A percentile compares a stretch with the other conserved stretches of the same genome.
These are phyloP conservation scores for Viola odorata DNA, from an alignment of 345 rosid genomes.

Conservation along the genomic window DNA sequence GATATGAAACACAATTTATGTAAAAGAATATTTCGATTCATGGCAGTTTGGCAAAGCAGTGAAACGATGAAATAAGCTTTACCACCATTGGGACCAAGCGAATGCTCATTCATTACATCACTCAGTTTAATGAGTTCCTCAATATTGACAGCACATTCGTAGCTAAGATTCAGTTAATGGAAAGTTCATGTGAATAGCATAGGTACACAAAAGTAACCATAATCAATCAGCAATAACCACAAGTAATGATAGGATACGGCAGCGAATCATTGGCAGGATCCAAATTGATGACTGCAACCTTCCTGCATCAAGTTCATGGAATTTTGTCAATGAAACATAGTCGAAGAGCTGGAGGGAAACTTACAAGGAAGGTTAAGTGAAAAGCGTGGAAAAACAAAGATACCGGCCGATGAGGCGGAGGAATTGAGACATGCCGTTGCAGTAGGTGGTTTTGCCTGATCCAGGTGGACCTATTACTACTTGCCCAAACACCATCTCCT, in stretches of 20 bases:
- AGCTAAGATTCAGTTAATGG: conserved; percentile 54
- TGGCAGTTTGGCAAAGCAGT: neutral
- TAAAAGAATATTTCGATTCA: neutral
- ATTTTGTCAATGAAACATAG: neutral
- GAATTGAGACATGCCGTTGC: conserved; percentile 98
- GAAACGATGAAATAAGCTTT: neutral
- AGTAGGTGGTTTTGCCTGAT: conserved; percentile 94
- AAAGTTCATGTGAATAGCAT: neutral
- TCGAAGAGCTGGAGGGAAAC: no score
- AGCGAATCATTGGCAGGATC: conserved; percentile 88
- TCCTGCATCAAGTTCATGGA: conserved; percentile 39
- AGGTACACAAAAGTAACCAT: neutral
- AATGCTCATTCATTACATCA: conserved; percentile 74
- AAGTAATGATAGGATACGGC: conserved; percentile 56
- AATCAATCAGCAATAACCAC: neutral
- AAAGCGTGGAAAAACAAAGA: neutral
- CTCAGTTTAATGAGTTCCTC: conserved; percentile 76
- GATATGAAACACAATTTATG: neutral
- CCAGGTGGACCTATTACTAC: conserved; percentile 96
- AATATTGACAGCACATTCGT: conserved; percentile 77
- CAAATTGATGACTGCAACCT: conserved; percentile 82
- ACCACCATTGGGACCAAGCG: conserved; percentile 99
- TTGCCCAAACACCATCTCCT: conserved; percentile 77
- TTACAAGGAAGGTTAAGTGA: neutral
- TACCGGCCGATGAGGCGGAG: conserved; percentile 83